phyloP scores from a whole-genome alignment of 352 stramenopile genomes.

The Albugo laibachii region DNA sequence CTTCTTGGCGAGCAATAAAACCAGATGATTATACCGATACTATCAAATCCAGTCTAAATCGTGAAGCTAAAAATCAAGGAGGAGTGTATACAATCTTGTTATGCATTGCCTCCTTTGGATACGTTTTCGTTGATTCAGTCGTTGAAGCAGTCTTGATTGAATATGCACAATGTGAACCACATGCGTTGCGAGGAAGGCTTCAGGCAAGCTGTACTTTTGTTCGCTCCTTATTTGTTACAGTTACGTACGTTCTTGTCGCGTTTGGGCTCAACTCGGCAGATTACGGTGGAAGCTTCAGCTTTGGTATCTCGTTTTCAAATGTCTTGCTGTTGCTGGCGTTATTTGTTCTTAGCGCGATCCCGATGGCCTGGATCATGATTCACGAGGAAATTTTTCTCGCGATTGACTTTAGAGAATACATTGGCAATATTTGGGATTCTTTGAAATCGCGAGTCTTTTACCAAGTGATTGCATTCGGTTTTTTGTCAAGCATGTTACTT shows the following conservation, averaged over 20 bases:
- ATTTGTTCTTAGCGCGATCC: constrained; percentile 12
- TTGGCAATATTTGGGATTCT: constrained; percentile 42
- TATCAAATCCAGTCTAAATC: constrained; percentile 1
- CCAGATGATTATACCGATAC: neutral
- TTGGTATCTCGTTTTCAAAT: constrained; percentile 23
- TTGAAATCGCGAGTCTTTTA: constrained; percentile 50
- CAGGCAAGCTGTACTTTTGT: constrained; percentile 54
- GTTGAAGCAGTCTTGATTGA: constrained; percentile 53
- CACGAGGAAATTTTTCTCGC: constrained; percentile 18
- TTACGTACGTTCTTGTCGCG: constrained; percentile 10
- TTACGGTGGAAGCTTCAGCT: constrained; percentile 41
- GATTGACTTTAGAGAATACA: constrained; percentile 16
- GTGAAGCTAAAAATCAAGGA: constrained; percentile 4
- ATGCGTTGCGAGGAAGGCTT: constrained; percentile 28
- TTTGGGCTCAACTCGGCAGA: constrained; percentile 42
- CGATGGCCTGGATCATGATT: constrained; percentile 20
- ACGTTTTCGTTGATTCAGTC: constrained; percentile 45
- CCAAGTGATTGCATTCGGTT: constrained; percentile 44
- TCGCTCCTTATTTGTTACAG: constrained; percentile 14
- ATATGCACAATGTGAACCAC: constrained; percentile 41
- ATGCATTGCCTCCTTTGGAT: constrained; percentile 31
- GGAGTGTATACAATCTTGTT: constrained; percentile 8
- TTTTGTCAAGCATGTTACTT: constrained; percentile 42
- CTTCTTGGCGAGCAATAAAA: constrained; percentile 16
- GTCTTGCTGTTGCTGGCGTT: constrained; percentile 27